These are phyloP conservation scores for Mitragyna speciosa DNA, from an alignment of 257 asterid species.

Conservation along the genomic window DNA sequence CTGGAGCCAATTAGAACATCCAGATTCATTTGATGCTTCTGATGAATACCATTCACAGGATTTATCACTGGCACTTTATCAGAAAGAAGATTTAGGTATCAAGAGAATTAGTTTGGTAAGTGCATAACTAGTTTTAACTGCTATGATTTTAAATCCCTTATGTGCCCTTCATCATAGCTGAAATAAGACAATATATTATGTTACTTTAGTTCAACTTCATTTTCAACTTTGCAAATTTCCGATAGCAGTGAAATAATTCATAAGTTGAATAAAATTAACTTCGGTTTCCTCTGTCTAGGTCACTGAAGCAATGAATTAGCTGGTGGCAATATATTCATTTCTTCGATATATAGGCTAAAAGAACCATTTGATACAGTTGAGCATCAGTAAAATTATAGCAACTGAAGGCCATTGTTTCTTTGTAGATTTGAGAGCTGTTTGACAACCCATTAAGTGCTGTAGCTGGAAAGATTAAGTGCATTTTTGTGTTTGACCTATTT, in stretches of 20 bases:
- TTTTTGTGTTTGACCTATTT: neutral
- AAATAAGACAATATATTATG: neutral
- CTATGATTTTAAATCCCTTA: neutral
- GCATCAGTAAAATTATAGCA: neutral
- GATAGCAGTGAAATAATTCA: neutral
- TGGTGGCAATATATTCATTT: neutral
- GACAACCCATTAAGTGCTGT: neutral
- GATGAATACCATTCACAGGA: conserved; percentile 89
- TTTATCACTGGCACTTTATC: conserved; percentile 63
- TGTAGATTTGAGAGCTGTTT: neutral
- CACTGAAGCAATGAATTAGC: neutral
- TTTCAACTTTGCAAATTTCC: neutral
- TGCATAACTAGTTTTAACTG: neutral
- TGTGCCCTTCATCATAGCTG: neutral
- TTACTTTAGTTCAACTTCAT: neutral
- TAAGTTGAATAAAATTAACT: neutral
- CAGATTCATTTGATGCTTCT: conserved; percentile 70
- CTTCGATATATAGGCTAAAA: neutral
- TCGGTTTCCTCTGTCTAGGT: neutral
- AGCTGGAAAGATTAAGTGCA: neutral
- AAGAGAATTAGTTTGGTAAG: conserved; percentile 69
- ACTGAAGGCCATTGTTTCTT: neutral
- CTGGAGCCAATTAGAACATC: conserved; percentile 80
- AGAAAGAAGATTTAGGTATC: conserved; percentile 60
- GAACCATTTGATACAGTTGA: neutral